Percentiles rank a stretch among this genome's conserved stretches.
Evolutionary conservation across 2,329 filamentous ascomycete species (phyloP).

Genomic region (Lecanoromycetidae sp.): DNA sequence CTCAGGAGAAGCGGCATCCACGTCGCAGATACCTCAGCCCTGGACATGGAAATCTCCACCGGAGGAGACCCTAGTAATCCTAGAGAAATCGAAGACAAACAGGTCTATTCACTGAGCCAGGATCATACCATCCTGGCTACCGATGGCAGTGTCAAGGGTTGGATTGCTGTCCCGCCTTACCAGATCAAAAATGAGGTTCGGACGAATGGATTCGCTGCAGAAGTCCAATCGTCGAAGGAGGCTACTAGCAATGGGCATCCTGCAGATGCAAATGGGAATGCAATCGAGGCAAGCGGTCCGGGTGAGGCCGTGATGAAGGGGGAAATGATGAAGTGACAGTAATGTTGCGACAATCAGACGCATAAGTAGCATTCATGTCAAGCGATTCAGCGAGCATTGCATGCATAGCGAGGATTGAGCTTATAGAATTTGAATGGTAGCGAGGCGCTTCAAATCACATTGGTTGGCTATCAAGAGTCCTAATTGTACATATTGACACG

Average conservation of each 20-base stretch:
- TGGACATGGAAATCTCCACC: slow-evolving; percentile 16
- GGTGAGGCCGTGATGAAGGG: slow-evolving; percentile 4
- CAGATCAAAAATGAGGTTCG: no score
- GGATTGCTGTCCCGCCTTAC: slow-evolving; percentile 11
- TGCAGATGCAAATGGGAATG: background rate
- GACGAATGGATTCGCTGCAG: no score
- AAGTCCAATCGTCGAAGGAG: no score
- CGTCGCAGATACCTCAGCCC: slow-evolving; percentile 11
- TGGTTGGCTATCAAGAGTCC: background rate
- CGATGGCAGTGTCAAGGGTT: slow-evolving; percentile 9
- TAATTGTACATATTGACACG: background rate
- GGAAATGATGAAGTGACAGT: slow-evolving; percentile 7
- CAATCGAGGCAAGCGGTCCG: background rate
- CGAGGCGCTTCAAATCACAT: background rate
- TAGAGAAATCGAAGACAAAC: background rate
- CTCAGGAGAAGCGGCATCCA: slow-evolving; percentile 16
- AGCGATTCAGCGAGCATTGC: background rate
- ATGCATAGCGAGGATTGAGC: background rate
- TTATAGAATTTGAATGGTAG: background rate
- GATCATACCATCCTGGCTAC: slow-evolving; percentile 11
- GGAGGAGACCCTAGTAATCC: background rate
- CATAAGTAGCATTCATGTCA: background rate
- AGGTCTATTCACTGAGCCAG: background rate
- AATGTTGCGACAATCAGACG: background rate
- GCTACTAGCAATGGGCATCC: no score